Evolutionary conservation across 495 filamentous ascomycete species (phyloP).

Genomic region (Collariella sp.): DNA sequence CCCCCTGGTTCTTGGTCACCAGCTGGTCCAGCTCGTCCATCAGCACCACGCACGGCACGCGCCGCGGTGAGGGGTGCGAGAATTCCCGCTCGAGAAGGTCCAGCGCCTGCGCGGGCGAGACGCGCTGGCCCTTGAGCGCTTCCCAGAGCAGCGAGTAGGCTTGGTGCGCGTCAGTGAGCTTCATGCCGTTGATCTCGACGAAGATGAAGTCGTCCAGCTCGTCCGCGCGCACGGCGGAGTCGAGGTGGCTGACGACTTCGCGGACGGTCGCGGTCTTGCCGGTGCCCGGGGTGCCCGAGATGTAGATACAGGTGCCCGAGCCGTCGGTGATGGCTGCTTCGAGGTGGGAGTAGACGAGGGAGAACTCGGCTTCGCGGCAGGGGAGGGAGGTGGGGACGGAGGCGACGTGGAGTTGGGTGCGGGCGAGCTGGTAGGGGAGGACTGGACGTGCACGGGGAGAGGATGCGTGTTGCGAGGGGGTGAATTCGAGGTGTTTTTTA

Average conservation of each 20-base stretch:
- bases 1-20: constrained; percentile 92
- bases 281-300: constrained; percentile 97
- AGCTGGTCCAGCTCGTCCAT: constrained; percentile 99
- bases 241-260: constrained; percentile 84
- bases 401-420: constrained; percentile 83
- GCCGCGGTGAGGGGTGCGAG: constrained; percentile 74
- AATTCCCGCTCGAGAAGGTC: constrained; percentile 89
- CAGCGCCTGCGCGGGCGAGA: constrained; percentile 84
- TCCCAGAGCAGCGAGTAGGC: constrained; percentile 95
- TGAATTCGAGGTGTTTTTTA: constrained; percentile 96
- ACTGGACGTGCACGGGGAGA: constrained; percentile 71
- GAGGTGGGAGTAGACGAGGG: constrained; percentile 83
- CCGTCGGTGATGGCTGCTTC: constrained; percentile 92
- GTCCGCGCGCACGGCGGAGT: constrained; percentile 73
- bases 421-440: constrained; percentile 89
- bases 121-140: constrained; percentile 84
- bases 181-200: constrained; percentile 99
- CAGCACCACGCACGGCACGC: constrained; percentile 91
- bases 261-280: constrained; percentile 97
- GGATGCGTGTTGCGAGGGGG: constrained; percentile 75
- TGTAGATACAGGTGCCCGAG: constrained; percentile 93
- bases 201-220: constrained; percentile 99
- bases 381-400: constrained; percentile 82
- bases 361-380: constrained; percentile 87
- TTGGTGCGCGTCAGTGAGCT: constrained; percentile 95